Evolutionary conservation across 2,329 filamentous ascomycete species (phyloP).

Genomic region (Botrytis tulipae): DNA sequence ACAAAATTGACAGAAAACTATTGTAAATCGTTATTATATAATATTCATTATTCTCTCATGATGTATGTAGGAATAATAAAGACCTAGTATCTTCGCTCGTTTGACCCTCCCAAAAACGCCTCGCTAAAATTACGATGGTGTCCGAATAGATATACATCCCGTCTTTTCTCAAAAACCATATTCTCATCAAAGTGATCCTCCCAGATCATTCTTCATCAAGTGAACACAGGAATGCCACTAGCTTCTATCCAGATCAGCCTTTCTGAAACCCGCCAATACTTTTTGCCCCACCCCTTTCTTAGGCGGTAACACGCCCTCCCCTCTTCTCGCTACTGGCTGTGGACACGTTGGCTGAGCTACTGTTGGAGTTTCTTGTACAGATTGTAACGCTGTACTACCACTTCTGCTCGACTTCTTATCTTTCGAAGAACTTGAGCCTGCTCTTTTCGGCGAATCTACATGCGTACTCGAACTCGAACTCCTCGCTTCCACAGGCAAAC

Average conservation of each 20-base stretch:
- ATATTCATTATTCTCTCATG: background rate
- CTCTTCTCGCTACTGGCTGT: conserved; percentile 14
- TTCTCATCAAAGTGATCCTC: too few species aligned
- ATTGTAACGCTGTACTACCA: conserved; percentile 17
- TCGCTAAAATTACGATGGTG: background rate
- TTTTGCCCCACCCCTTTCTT: conserved; percentile 27
- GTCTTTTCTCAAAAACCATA: too few species aligned
- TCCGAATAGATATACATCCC: background rate
- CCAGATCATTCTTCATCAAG: background rate
- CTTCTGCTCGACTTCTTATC: conserved; percentile 17
- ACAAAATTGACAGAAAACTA: background rate
- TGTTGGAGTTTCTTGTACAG: conserved; percentile 25
- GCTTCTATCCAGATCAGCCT: conserved; percentile 34
- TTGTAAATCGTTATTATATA: background rate
- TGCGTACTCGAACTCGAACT: conserved; percentile 17
- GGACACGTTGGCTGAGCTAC: conserved; percentile 20
- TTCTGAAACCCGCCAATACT: conserved; percentile 29
- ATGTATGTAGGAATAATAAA: background rate
- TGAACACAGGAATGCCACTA: background rate
- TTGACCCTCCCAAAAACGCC: background rate
- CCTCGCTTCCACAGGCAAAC: conserved; percentile 27
- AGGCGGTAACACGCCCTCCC: conserved; percentile 9
- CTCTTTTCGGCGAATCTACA: conserved; percentile 20
- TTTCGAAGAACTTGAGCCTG: conserved; percentile 13
- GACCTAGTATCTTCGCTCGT: background rate